Evolutionary conservation across 345 rosid genomes (phyloP), one percentile per base, ranked within the genome.

Genomic region (Corymbia maculata): DNA sequence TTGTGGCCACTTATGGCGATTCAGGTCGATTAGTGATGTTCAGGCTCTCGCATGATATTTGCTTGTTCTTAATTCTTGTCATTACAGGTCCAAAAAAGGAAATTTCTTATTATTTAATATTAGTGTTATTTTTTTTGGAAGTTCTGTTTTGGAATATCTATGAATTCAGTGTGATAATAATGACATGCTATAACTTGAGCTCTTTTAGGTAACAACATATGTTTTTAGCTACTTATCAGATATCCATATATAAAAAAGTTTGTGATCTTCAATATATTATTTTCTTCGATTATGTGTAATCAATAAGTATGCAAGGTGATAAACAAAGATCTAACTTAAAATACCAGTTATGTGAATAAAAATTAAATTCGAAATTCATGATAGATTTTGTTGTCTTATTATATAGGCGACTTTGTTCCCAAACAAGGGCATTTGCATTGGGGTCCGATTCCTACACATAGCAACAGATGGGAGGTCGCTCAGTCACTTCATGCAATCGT

Each of bases 391-490:
- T 36, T 36, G 42, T 36, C 42, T 36, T 36, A 36, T 36, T 36
- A 4, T 59, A 22, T 19, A 85, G 89, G 55, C 91, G 36, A 92
- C 94, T 3, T 13, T 93, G 30, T 94, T 92, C 85, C 93, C 96
- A 3, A 88, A 89, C 66, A 26, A 87, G 7, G 96, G 95, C 4
- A 24, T 94, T 6, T 88, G 92, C 57, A 36, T 91, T 26, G 94
- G 94, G 5, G 68, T 88, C 8, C 51, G 52, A 8, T 93, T 70
- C 36, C 28, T 6, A 79, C 93, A 94, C 87, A 91, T 66, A 52
- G 92, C 57, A 16, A 92, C 90, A 5, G 95, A 94, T 86, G 96
- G 96, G 47, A 89, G 79, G 82, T 59, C 92, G 2, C 53, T 93
- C 85, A 87, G 30, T 57, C 91, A 90, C 82, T 94, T 94, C 92